Evolutionary conservation across 257 asterid genomes (phyloP).

Genomic region (Lycium ferocissimum): DNA sequence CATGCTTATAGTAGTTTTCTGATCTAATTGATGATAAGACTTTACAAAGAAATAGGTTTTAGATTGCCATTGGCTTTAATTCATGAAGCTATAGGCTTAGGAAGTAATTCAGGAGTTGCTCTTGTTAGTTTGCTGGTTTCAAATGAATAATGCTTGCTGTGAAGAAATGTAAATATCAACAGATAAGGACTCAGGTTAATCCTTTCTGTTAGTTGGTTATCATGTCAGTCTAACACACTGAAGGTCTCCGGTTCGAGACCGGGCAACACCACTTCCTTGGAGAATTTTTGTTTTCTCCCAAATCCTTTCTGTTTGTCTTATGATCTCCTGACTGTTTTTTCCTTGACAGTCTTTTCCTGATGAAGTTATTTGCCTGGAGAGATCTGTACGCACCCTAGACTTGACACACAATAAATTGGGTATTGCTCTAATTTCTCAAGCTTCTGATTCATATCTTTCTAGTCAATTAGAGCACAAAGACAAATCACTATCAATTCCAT

Average conservation of each 20-base stretch:
- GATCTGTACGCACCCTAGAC: slow-evolving; percentile 92
- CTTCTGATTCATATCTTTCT: not conserved
- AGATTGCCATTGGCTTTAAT: not conserved
- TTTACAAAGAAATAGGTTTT: not conserved
- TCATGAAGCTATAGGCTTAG: not conserved
- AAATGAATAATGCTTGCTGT: slow-evolving; percentile 6
- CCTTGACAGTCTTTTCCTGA: slow-evolving; percentile 78
- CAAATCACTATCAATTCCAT: slow-evolving; percentile 4
- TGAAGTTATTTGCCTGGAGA: slow-evolving; percentile 76
- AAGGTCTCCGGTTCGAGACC: too few relatives aligned
- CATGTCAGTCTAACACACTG: too few relatives aligned
- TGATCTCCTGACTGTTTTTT: not conserved
- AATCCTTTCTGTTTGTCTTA: not conserved
- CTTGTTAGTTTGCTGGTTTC: not conserved
- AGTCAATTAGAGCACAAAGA: not conserved
- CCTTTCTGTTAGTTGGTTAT: not conserved
- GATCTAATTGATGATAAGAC: not conserved
- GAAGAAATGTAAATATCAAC: not conserved
- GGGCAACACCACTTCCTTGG: too few relatives aligned
- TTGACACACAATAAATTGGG: slow-evolving; percentile 83
- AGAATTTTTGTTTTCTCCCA: too few relatives aligned
- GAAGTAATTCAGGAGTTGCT: not conserved
- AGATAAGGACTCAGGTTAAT: not conserved
- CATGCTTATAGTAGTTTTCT: not conserved
- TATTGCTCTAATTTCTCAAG: slow-evolving; percentile 37